Conservation (phyloP, 345 rosid species). For the Hibiscus tridactylites region DNA sequence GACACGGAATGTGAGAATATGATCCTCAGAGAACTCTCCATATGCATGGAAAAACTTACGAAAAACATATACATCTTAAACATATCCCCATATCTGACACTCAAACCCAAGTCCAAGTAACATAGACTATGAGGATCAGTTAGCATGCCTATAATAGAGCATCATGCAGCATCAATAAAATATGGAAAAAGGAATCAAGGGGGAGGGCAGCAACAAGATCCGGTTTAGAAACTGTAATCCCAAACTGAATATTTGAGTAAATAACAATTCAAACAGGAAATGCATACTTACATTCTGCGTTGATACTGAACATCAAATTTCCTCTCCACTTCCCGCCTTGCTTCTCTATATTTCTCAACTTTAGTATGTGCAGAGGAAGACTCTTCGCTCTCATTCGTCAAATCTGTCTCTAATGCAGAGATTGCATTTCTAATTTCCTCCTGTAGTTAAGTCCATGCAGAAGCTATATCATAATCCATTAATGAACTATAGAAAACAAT, state of each 20-base stretch:
- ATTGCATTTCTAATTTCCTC: slow-evolving; percentile 70
- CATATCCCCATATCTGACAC: not conserved
- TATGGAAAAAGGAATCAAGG: not conserved
- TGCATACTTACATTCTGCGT: slow-evolving; percentile 58
- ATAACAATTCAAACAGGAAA: slow-evolving; percentile 6
- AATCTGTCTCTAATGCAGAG: slow-evolving; percentile 47
- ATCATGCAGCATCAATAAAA: not conserved
- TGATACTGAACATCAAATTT: slow-evolving; percentile 78
- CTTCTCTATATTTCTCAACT: slow-evolving; percentile 53
- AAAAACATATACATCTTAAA: not conserved
- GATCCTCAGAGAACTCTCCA: not conserved
- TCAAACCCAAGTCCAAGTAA: not conserved
- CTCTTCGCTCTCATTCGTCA: slow-evolving; percentile 43
- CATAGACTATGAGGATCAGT: not conserved
- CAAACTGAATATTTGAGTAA: slow-evolving; percentile 3
- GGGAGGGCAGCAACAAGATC: not conserved
- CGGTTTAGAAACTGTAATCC: not conserved
- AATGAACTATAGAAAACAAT: not conserved
- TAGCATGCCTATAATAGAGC: not conserved
- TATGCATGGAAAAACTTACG: not conserved
- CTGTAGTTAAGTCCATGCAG: slow-evolving; percentile 31
- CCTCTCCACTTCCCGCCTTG: slow-evolving; percentile 65
- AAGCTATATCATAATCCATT: not conserved
- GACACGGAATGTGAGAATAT: not conserved
- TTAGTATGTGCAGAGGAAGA: slow-evolving; percentile 41